Percentiles rank a stretch among this genome's conserved stretches.
Conservation (phyloP, 1,139 yeast species). For the Pichiaceae sp. region DNA sequence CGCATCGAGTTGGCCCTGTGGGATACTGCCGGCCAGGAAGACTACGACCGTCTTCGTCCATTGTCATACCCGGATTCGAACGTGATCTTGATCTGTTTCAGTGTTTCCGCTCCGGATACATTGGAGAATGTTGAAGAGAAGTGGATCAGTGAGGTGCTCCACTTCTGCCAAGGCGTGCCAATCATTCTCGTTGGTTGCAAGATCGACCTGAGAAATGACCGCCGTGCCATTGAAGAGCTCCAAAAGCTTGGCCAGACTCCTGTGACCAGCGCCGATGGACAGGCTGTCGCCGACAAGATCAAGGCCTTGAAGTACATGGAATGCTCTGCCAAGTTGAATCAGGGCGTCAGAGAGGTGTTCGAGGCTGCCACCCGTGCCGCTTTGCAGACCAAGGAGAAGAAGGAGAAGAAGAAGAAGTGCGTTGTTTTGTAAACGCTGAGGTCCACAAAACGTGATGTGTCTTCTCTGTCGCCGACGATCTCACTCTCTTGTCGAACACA, state of each 20-base stretch:
- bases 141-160: conserved; percentile 91
- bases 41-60: conserved; percentile 91
- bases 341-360: conserved; percentile 85
- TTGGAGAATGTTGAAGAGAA: conserved; percentile 89
- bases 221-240: conserved; percentile 65
- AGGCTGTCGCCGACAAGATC: conserved; percentile 74
- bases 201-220: conserved; percentile 81
- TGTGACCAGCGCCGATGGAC: conserved; percentile 73
- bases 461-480: neutral
- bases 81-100: conserved; percentile 85
- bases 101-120: conserved; percentile 87
- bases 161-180: conserved; percentile 93
- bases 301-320: conserved; percentile 84
- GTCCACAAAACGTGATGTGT: neutral
- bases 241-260: conserved; percentile 71
- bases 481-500: neutral
- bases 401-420: conserved; percentile 41
- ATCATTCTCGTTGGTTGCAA: conserved; percentile 91
- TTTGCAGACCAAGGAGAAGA: conserved; percentile 54
- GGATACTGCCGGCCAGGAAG: conserved; percentile 99
- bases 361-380: conserved; percentile 91
- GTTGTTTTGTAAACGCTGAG: conserved; percentile 5
- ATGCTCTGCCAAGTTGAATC: conserved; percentile 89
- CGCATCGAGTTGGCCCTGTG: conserved; percentile 90
- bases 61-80: conserved; percentile 90